Evolutionary conservation across 2,329 filamentous ascomycete genomes (phyloP).

Genomic region (Tolypocladium album): DNA sequence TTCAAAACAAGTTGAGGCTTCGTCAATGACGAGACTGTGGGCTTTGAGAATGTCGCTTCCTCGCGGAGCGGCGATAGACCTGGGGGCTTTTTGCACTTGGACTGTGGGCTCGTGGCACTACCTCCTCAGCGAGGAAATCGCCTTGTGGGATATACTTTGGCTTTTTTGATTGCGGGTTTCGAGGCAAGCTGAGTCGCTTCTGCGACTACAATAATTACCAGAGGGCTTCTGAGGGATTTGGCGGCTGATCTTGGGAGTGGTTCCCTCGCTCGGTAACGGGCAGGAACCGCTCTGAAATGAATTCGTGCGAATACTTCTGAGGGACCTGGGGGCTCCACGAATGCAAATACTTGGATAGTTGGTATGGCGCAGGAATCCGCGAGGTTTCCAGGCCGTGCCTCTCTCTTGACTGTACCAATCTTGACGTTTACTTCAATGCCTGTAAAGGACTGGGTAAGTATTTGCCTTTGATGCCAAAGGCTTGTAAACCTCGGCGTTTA

Average conservation of each 20-base stretch:
- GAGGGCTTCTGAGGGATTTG: constrained; percentile 31
- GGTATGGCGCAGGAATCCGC: not conserved
- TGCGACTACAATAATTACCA: constrained; percentile 12
- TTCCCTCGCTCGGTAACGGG: constrained; percentile 2
- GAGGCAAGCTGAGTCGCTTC: constrained; percentile 13
- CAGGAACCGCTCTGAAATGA: constrained; percentile 8
- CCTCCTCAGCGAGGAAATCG: constrained; percentile 5
- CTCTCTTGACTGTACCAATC: not conserved
- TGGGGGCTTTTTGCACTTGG: constrained; percentile 37
- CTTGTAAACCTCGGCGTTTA: not conserved
- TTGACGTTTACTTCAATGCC: not conserved
- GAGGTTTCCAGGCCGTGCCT: not conserved
- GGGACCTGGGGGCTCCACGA: constrained; percentile 24
- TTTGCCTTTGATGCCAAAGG: not conserved
- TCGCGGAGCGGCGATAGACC: constrained; percentile 37
- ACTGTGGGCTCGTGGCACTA: constrained; percentile 27
- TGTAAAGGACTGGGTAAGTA: not conserved
- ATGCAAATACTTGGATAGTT: constrained; percentile 9
- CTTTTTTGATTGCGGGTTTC: constrained; percentile 22
- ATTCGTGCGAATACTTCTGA: constrained; percentile 24
- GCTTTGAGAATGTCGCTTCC: constrained; percentile 41
- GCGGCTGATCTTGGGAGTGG: constrained; percentile 20
- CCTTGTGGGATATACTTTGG: constrained; percentile 12
- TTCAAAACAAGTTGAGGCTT: constrained; percentile 27
- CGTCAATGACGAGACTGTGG: constrained; percentile 30